Evolutionary conservation across 306 rosid species (phyloP).

Genomic region (Acacia crassicarpa): DNA sequence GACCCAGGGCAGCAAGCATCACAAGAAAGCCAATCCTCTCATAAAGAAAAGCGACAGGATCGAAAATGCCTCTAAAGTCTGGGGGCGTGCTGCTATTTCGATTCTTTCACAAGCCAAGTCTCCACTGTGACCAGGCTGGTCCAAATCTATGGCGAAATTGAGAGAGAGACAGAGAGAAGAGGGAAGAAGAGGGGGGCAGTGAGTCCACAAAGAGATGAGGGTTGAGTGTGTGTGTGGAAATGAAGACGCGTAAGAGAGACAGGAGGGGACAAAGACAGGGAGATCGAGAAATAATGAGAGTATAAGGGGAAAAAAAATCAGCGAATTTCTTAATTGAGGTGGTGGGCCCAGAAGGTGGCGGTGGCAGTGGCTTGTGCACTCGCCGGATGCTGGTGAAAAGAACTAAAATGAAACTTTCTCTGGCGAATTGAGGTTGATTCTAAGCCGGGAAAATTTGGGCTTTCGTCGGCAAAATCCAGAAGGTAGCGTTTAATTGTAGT

Average conservation of each 20-base stretch:
- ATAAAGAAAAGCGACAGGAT: constrained; percentile 21
- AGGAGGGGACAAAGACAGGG: constrained; percentile 36
- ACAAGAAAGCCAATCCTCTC: constrained; percentile 38
- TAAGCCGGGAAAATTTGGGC: background rate
- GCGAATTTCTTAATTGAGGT: constrained; percentile 26
- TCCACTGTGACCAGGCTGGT: constrained; percentile 45
- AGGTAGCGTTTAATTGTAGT: background rate
- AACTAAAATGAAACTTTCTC: background rate
- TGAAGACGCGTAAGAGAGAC: constrained; percentile 74
- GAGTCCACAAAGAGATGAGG: constrained; percentile 11
- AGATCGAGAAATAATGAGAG: constrained; percentile 32
- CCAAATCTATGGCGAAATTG: constrained; percentile 41
- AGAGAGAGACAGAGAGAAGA: constrained; percentile 28
- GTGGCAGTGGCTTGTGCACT: constrained; percentile 47
- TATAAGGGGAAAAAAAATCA: background rate
- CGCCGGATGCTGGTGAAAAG: constrained; percentile 42
- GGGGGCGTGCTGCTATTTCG: constrained; percentile 18
- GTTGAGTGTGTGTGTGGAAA: constrained; percentile 36
- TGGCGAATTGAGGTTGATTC: background rate
- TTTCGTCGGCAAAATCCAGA: background rate
- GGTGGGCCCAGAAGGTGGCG: constrained; percentile 47
- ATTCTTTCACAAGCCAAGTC: constrained; percentile 50
- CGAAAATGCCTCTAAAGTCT: constrained; percentile 12
- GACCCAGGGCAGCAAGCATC: constrained; percentile 30
- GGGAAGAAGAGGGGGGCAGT: background rate